Evolutionary conservation across 179 eudicot genomes (phyloP), one percentile per base, ranked within the genome.

Genomic region (Camellia oleifera): DNA sequence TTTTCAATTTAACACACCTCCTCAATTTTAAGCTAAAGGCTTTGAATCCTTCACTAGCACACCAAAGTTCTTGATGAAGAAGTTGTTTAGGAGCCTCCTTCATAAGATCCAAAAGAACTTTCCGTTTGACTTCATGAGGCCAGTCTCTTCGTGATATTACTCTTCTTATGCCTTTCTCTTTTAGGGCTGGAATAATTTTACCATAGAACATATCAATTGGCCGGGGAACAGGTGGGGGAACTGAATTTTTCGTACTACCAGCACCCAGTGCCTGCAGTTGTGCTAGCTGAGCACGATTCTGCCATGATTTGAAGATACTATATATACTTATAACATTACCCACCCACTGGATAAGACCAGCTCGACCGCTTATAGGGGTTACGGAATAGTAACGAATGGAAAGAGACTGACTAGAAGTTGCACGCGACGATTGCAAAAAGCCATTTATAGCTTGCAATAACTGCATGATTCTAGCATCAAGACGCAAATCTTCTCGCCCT

Each of bases 151-250:
- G 86, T 62, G 98, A 97, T 84, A 97, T 97, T 57, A 94, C 99
- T 91, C 97, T 93, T 87, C 93, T 88, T 79, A 97, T 95, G 86
- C 99, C 99, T 91, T 97, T 93, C 86, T 97, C 99, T 87, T 97
- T 97, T 62, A 97, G 87, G 65, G 99, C 99, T 69, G 99, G 99
- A 85, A 97, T 97, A 69, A 97, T 97, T 88, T 97, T 97, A 15
- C 99, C 99, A 85, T 97, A 97, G 80, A 97, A 97, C 98, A 97
- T 97, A 85, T 97, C 99, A 88, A 90, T 93, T 72, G 99, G 99
- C 78, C 99, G 92, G 56, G 99, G 98, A 82, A 97, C 95, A 86
- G 95, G 91, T 52, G 94, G 91, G 70, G 94, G 92, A 78, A 78
- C 86, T 75, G 92, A 73, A 80, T 60, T 81, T 74, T 91, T 91